Conservation (phyloP, 2,329 filamentous ascomycete genomes). For the Exophiala phaeomuriformis region DNA sequence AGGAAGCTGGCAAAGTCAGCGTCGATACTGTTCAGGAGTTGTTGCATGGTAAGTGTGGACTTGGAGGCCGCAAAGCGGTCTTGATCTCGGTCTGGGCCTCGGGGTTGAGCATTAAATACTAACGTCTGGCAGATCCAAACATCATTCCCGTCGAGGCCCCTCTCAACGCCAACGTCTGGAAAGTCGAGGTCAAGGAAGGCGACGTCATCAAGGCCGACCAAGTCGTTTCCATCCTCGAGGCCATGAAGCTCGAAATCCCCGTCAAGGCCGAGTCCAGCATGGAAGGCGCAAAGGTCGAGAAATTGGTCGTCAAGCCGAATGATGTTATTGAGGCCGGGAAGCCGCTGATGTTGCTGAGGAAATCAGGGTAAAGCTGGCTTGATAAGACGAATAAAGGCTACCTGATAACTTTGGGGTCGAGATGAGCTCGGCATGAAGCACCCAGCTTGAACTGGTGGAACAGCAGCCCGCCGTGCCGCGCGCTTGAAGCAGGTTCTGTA, state of each 20-base stretch:
- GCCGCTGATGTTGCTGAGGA: slow-evolving; percentile 30
- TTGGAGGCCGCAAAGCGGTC: not conserved
- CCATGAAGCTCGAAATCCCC: slow-evolving; percentile 53
- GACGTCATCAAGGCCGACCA: slow-evolving; percentile 39
- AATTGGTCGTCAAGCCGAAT: slow-evolving; percentile 36
- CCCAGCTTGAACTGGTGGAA: too few relatives aligned
- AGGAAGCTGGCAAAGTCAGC: slow-evolving; percentile 45
- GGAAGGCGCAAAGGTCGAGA: slow-evolving; percentile 32
- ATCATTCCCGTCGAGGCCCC: slow-evolving; percentile 37
- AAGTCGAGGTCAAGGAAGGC: slow-evolving; percentile 41
- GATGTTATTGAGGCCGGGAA: slow-evolving; percentile 35
- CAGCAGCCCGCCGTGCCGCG: too few relatives aligned
- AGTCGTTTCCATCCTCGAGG: slow-evolving; percentile 45
- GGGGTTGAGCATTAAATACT: not conserved
- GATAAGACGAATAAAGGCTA: too few relatives aligned
- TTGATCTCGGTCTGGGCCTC: too few relatives aligned
- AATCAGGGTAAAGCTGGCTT: slow-evolving; percentile 5
- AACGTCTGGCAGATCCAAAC: slow-evolving; percentile 30
- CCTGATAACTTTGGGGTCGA: too few relatives aligned
- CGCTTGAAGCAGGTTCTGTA: too few relatives aligned
- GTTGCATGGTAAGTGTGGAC: slow-evolving; percentile 36
- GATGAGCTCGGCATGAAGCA: too few relatives aligned
- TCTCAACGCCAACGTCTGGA: slow-evolving; percentile 48
- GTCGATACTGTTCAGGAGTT: slow-evolving; percentile 45
- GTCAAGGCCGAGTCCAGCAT: slow-evolving; percentile 33